Evolutionary conservation across 2,329 filamentous ascomycete genomes (phyloP).

Genomic region (Aspergillus uvarum): DNA sequence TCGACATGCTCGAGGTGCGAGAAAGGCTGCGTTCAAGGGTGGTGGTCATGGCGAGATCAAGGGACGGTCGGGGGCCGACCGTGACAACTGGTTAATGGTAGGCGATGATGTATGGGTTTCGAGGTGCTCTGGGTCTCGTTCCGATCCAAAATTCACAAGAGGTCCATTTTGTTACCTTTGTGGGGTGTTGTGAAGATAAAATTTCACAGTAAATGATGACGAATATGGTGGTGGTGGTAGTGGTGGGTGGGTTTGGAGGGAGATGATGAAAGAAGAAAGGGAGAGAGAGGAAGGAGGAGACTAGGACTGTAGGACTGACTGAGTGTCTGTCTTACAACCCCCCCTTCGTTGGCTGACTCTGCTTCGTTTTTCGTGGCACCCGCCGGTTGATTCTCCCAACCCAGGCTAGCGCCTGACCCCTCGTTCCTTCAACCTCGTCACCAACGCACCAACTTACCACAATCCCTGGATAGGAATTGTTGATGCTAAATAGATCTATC

Average conservation of each 20-base stretch:
- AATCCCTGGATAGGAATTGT: background rate
- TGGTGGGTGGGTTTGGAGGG: background rate
- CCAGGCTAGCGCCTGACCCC: background rate
- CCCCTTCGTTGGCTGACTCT: background rate
- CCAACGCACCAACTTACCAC: background rate
- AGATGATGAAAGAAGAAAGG: background rate
- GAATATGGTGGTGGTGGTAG: slow-evolving; percentile 4
- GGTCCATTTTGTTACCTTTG: slow-evolving; percentile 18
- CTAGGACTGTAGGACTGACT: too few species aligned
- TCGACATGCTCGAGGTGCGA: slow-evolving; percentile 39
- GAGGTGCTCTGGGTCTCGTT: background rate
- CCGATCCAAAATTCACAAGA: background rate
- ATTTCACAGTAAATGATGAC: slow-evolving; percentile 4
- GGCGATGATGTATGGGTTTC: slow-evolving; percentile 10
- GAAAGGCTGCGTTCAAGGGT: slow-evolving; percentile 40
- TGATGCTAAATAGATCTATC: background rate
- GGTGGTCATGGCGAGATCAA: slow-evolving; percentile 30
- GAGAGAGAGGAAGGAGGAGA: background rate
- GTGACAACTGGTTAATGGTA: background rate
- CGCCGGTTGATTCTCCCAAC: background rate
- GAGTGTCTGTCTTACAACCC: background rate
- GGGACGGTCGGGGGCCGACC: background rate
- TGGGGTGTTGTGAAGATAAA: slow-evolving; percentile 5
- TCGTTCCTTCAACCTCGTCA: background rate
- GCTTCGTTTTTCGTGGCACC: background rate